Evolutionary conservation across 345 rosid genomes (phyloP).

Genomic region (Euphorbia tirucalli): DNA sequence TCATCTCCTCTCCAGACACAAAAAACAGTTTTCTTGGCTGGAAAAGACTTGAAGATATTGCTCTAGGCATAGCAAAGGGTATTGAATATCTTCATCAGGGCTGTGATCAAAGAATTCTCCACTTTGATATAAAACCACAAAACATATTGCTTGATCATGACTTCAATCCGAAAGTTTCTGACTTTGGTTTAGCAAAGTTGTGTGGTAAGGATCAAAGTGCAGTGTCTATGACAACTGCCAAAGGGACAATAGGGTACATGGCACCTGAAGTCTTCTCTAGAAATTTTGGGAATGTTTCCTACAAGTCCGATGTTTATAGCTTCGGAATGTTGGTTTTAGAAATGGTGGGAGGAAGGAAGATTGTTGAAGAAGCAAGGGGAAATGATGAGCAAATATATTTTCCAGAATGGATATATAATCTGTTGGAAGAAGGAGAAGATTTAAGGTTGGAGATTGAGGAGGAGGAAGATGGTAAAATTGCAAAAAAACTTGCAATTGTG

Average conservation of each 20-base stretch:
- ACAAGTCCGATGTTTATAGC: slow-evolving; percentile 11
- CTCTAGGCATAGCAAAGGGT: slow-evolving; percentile 4
- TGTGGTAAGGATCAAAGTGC: slow-evolving; percentile 17
- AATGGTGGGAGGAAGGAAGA: slow-evolving; percentile 13
- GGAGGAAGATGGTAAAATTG: slow-evolving; percentile 1
- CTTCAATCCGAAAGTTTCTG: slow-evolving; percentile 10
- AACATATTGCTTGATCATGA: slow-evolving; percentile 5
- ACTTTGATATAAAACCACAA: slow-evolving; percentile 10
- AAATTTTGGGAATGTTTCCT: slow-evolving; percentile 12
- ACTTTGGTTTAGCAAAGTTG: slow-evolving; percentile 10
- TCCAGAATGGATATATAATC: slow-evolving; percentile 15
- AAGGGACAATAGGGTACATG: slow-evolving; percentile 11
- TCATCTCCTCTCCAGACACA: neutral
- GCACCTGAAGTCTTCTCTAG: slow-evolving; percentile 17
- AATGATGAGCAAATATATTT: slow-evolving; percentile 4
- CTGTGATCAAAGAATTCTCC: slow-evolving; percentile 13
- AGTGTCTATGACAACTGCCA: slow-evolving; percentile 12
- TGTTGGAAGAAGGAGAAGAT: slow-evolving; percentile 13
- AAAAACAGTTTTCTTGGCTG: slow-evolving; percentile 9
- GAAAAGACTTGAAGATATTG: slow-evolving; percentile 8
- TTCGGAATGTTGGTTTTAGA: slow-evolving; percentile 16
- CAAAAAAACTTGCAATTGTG: slow-evolving; percentile 13
- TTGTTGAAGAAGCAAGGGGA: neutral
- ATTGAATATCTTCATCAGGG: slow-evolving; percentile 14
- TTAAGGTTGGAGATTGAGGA: neutral